phyloP scores from a whole-genome alignment of 2,329 filamentous ascomycete species.

The Cladophialophora chaetospira region DNA sequence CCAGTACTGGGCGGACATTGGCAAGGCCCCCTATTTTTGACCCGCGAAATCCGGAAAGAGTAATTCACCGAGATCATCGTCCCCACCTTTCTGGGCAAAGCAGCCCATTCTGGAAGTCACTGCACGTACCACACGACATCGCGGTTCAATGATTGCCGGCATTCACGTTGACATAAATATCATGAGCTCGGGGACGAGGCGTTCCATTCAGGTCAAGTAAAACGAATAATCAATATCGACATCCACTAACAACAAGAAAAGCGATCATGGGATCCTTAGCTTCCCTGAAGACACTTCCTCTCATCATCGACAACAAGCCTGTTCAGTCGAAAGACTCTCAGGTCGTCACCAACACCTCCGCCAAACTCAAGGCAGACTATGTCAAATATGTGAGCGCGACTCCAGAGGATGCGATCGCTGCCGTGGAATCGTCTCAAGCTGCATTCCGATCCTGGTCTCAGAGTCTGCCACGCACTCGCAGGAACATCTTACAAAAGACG shows the following conservation, averaged over 20 bases:
- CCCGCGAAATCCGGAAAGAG: neutral
- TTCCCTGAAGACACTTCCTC: conserved; percentile 2
- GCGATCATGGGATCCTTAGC: neutral
- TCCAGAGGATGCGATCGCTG: neutral
- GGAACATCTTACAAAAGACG: conserved; percentile 10
- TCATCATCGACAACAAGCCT: conserved; percentile 16
- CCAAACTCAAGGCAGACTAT: conserved; percentile 2
- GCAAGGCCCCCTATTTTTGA: too few relatives aligned
- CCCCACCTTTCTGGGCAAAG: neutral
- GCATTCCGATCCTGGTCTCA: conserved; percentile 9
- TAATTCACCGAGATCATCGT: neutral
- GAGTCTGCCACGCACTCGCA: neutral
- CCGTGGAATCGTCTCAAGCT: conserved; percentile 1
- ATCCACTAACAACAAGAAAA: neutral
- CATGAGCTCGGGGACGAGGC: neutral
- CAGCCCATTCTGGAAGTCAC: neutral
- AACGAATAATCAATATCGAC: neutral
- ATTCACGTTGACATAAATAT: neutral
- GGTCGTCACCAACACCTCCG: conserved; percentile 1
- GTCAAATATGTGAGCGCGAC: conserved; percentile 4
- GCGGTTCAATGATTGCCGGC: neutral
- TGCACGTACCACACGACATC: neutral
- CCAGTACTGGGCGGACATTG: too few relatives aligned
- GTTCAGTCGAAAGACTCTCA: neutral
- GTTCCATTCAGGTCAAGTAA: neutral